Conservation (phyloP, 1,139 yeast species). For the Protomyces inundatus region DNA sequence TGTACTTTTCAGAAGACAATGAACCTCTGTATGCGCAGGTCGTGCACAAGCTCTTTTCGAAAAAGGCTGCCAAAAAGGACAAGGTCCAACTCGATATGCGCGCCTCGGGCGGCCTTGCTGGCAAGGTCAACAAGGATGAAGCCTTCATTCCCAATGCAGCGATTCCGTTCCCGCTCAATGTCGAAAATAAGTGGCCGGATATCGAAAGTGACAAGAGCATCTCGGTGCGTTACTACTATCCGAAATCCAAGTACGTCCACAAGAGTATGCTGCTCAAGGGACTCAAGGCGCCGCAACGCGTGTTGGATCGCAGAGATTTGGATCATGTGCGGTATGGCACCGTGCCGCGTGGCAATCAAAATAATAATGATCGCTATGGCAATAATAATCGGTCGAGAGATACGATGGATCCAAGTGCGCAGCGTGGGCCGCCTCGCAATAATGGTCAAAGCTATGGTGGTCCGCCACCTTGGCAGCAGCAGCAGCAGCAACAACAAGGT, state of each 20-base stretch:
- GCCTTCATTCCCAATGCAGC: slow-evolving; percentile 48
- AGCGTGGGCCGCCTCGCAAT: background rate
- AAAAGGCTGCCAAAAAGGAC: slow-evolving; percentile 37
- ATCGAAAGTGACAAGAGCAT: slow-evolving; percentile 55
- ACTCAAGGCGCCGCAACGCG: slow-evolving; percentile 17
- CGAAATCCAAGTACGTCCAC: slow-evolving; percentile 38
- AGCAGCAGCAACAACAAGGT: background rate
- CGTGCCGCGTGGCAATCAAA: background rate
- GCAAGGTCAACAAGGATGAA: slow-evolving; percentile 48
- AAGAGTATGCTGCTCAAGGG: slow-evolving; percentile 87
- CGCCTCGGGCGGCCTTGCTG: slow-evolving; percentile 52
- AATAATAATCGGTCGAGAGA: slow-evolving; percentile 21
- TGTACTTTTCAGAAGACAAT: slow-evolving; percentile 36
- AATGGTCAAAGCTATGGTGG: background rate
- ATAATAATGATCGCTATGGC: slow-evolving; percentile 21
- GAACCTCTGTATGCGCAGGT: slow-evolving; percentile 33
- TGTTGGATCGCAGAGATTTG: slow-evolving; percentile 13
- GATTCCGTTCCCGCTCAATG: slow-evolving; percentile 57
- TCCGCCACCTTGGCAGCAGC: slow-evolving; percentile 10
- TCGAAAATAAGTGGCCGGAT: slow-evolving; percentile 43
- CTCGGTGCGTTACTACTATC: slow-evolving; percentile 56
- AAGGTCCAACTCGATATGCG: slow-evolving; percentile 27
- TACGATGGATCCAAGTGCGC: slow-evolving; percentile 14
- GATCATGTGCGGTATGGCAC: slow-evolving; percentile 22
- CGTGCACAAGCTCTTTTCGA: slow-evolving; percentile 32